Base-by-base conservation (phyloP, 2,329 filamentous ascomycete species). In the Acrocalymma vagum region DNA sequence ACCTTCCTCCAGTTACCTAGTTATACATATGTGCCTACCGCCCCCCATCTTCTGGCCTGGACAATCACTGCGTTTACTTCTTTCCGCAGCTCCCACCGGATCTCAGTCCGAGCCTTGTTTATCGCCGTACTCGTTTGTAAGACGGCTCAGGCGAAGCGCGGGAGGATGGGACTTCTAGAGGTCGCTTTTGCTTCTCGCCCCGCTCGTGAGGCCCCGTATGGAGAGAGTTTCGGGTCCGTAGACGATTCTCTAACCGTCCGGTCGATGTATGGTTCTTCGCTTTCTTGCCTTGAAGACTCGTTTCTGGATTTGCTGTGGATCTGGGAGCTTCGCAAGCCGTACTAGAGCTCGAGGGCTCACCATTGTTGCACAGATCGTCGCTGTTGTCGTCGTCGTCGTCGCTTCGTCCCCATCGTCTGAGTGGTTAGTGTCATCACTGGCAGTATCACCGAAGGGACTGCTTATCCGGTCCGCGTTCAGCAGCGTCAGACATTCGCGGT, bases 401-500 rank as follows among this genome's bases (percentile, higher is more conserved):
- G n/a, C 28, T 6, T 16, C 16, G 4, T 30, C 8, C 4, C 20
- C 8, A 6, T 16, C 28, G 28, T 20, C 26, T 37, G 26, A 17
- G 29, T 28, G 13, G 38, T 30, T 14, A 29, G 38, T 46, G 17
- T 21, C 17, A 23, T 17, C 22, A 24, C 32, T 40, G 22, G 18
- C 20, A 13, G 29, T 23, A 21, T 39, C 15, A 29, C 13, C 25
- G 35, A 45, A 9, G 15, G 20, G 35, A 40, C 41, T 46, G 22
- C 38, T 48, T 6, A 39, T 48, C 28, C 11, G 32, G 27, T 52
- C 39, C 10, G 18, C 20, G 34, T 45, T 55, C n/a, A n/a, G n/a
- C n/a, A n/a, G n/a, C n/a, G n/a, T n/a, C n/a, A 28, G 36, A 25
- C 44, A 30, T 50, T 15, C 8, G 20, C 17, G 14, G 37, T 29